phyloP scores from a whole-genome alignment of 2,329 filamentous ascomycete genomes.

The Trichoderma atrobrunneum region DNA sequence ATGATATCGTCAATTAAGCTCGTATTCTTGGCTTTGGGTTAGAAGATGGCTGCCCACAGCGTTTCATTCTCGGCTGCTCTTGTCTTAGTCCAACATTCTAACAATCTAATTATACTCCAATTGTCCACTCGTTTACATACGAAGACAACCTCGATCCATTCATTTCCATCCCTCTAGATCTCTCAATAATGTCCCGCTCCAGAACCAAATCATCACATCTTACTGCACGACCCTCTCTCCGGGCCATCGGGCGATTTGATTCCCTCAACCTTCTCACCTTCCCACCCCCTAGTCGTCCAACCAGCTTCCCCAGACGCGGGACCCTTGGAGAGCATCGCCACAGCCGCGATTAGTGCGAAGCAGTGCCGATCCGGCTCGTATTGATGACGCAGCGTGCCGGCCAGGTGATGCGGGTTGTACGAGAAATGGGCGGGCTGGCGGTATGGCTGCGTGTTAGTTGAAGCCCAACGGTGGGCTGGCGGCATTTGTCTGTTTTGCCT shows the following conservation, averaged over 20 bases:
- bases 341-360: constrained; percentile 12
- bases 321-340: constrained; percentile 11
- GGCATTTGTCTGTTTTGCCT: neutral
- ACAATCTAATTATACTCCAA: neutral
- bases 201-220: neutral
- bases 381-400: constrained; percentile 18
- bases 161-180: neutral
- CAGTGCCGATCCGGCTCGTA: constrained; percentile 19
- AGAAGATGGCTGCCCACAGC: constrained; percentile 1
- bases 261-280: neutral
- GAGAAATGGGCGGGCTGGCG: constrained; percentile 12
- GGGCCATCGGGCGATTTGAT: constrained; percentile 10
- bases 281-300: neutral
- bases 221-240: neutral
- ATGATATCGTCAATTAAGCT: neutral
- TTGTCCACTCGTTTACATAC: neutral
- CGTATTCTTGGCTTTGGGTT: constrained; percentile 11
- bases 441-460: neutral
- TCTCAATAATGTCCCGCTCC: neutral
- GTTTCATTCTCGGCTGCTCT: neutral
- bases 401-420: constrained; percentile 15
- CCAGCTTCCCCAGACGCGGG: neutral
- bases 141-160: neutral
- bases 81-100: neutral
- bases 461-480: neutral